Conservation (phyloP, 2,329 filamentous ascomycete genomes). For the Emergomyces orientalis region DNA sequence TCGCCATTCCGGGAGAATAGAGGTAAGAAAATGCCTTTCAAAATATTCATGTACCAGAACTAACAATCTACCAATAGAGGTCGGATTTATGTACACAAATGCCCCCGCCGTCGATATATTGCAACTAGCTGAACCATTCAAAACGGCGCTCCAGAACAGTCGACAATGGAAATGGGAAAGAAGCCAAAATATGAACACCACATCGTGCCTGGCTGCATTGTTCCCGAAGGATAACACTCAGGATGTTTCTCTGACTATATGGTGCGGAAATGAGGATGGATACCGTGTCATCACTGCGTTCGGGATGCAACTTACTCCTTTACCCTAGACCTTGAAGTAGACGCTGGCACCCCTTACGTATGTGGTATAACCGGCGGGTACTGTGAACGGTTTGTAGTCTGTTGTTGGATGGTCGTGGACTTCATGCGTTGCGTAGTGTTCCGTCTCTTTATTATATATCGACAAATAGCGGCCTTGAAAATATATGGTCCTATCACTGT, state of each 20-base stretch:
- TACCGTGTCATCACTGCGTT: not conserved
- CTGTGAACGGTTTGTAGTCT: not conserved
- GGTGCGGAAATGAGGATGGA: not conserved
- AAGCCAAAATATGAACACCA: not conserved
- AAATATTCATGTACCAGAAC: not conserved
- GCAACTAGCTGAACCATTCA: not conserved
- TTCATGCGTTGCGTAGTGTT: not conserved
- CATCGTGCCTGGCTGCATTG: not conserved
- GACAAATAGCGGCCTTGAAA: not conserved
- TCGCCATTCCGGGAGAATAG: not conserved
- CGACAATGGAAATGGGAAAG: not conserved
- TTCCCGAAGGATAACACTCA: not conserved
- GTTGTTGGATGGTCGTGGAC: not conserved
- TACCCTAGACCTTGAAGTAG: not conserved
- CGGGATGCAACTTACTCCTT: not conserved
- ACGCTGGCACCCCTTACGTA: not conserved
- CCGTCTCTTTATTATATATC: not conserved
- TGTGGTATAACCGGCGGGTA: not conserved
- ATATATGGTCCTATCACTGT: not conserved
- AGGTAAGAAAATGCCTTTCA: not conserved
- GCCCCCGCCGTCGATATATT: not conserved
- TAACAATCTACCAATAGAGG: not conserved
- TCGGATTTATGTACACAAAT: not conserved
- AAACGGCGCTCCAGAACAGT: not conserved
- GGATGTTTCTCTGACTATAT: not conserved